Conservation (phyloP, 495 filamentous ascomycete species). For the Talaromyces proteolyticus region DNA sequence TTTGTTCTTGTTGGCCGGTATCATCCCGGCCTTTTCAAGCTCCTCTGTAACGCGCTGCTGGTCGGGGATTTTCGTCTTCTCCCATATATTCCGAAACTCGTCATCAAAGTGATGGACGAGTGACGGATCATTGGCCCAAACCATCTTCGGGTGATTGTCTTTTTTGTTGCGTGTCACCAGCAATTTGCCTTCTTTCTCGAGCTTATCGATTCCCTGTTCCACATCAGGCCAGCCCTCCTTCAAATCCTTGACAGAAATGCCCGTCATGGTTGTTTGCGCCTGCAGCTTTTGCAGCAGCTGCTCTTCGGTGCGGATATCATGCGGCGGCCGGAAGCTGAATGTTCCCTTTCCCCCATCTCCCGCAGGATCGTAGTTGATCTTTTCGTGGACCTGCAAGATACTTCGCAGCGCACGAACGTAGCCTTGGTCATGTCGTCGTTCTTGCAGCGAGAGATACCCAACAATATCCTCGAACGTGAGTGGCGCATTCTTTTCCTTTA, state of each 20-base stretch:
- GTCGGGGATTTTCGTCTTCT: conserved; percentile 70
- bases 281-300: conserved; percentile 77
- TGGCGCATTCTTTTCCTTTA: conserved; percentile 69
- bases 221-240: conserved; percentile 92
- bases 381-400: conserved; percentile 49
- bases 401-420: conserved; percentile 38
- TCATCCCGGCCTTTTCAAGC: conserved; percentile 65
- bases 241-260: conserved; percentile 77
- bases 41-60: conserved; percentile 69
- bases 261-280: conserved; percentile 70
- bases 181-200: conserved; percentile 74
- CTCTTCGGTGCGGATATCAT: conserved; percentile 67
- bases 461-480: conserved; percentile 69
- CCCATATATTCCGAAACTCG: conserved; percentile 80
- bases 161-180: conserved; percentile 88
- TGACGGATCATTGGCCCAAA: conserved; percentile 83
- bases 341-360: conserved; percentile 55
- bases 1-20: conserved; percentile 70
- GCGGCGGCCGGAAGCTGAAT: conserved; percentile 71
- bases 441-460: conserved; percentile 64
- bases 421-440: conserved; percentile 38
- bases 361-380: conserved; percentile 64
- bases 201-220: conserved; percentile 64
- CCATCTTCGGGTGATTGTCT: conserved; percentile 75
- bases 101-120: conserved; percentile 69